phyloP scores from a whole-genome alignment of 1,284 basidiomycete genomes.

The Cutaneotrichosporon sp. region DNA sequence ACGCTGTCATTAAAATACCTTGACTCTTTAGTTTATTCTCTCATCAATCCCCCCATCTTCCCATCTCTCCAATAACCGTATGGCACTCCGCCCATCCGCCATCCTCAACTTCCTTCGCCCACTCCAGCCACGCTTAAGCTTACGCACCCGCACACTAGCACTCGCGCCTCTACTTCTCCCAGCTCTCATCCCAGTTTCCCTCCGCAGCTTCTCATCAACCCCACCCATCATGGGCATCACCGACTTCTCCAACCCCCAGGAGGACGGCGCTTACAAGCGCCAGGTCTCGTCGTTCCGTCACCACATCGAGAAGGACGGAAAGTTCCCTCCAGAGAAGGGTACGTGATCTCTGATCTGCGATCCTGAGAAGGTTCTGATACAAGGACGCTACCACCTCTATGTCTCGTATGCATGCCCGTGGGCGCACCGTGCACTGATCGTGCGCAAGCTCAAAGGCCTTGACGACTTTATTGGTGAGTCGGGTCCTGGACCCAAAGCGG shows the following conservation, averaged over 20 bases:
- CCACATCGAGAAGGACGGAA: constrained; percentile 66
- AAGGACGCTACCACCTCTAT: constrained; percentile 85
- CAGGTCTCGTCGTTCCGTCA: constrained; percentile 71
- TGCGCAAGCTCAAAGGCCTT: constrained; percentile 85
- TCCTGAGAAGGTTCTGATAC: neutral
- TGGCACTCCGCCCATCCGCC: constrained; percentile 10
- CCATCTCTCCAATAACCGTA: neutral
- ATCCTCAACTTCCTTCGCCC: constrained; percentile 2
- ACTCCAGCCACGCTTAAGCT: neutral
- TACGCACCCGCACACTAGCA: constrained; percentile 7
- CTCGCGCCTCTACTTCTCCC: neutral
- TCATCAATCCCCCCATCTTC: neutral
- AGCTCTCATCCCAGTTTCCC: neutral
- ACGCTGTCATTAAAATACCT: neutral
- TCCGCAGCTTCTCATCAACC: constrained; percentile 11
- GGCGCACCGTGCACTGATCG: constrained; percentile 88
- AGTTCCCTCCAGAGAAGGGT: constrained; percentile 81
- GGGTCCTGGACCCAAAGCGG: neutral
- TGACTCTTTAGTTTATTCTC: neutral
- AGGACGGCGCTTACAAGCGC: constrained; percentile 82
- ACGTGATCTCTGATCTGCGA: constrained; percentile 25
- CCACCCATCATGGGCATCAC: constrained; percentile 58
- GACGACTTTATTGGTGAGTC: constrained; percentile 73
- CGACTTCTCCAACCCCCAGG: constrained; percentile 55
- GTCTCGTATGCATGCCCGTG: constrained; percentile 81